Conservation (phyloP, 352 stramenopile species). For the Albugo candida region DNA sequence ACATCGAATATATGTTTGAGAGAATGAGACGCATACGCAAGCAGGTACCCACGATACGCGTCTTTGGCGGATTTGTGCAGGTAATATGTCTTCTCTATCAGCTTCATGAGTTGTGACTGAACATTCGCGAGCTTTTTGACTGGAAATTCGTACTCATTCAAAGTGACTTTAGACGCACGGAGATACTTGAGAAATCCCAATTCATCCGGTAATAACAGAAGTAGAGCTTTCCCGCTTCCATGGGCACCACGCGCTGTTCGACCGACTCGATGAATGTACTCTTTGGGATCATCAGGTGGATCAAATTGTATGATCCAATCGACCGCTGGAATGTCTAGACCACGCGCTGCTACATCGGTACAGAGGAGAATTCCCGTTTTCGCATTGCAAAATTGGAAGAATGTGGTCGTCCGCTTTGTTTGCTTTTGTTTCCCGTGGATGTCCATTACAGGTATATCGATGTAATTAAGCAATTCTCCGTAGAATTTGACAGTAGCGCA, state of each 20-base stretch:
- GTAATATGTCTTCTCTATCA: conserved; percentile 99
- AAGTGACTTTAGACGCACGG: conserved; percentile 90
- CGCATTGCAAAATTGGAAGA: conserved; percentile 98
- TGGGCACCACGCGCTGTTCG: conserved; percentile 74
- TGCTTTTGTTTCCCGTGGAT: conserved; percentile 99
- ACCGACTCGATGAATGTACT: conserved; percentile 94
- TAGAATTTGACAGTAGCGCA: conserved; percentile 98
- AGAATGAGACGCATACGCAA: conserved; percentile 95
- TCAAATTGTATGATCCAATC: conserved; percentile 99
- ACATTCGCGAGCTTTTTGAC: conserved; percentile 95
- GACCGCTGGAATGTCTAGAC: conserved; percentile 93
- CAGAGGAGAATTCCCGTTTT: conserved; percentile 94
- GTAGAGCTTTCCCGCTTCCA: conserved; percentile 84
- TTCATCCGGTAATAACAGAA: conserved; percentile 97
- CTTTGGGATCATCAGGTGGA: conserved; percentile 93
- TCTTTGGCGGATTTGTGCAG: conserved; percentile 95
- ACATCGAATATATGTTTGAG: conserved; percentile 99
- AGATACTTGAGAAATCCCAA: conserved; percentile 97
- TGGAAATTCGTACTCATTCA: conserved; percentile 99
- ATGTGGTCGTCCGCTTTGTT: conserved; percentile 97
- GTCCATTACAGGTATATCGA: conserved; percentile 96
- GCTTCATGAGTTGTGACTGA: conserved; percentile 90
- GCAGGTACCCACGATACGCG: conserved; percentile 94
- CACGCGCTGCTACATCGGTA: conserved; percentile 95
- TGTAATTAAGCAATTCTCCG: conserved; percentile 98